phyloP scores from a whole-genome alignment of 2,329 filamentous ascomycete species.

The Calonectria montana region DNA sequence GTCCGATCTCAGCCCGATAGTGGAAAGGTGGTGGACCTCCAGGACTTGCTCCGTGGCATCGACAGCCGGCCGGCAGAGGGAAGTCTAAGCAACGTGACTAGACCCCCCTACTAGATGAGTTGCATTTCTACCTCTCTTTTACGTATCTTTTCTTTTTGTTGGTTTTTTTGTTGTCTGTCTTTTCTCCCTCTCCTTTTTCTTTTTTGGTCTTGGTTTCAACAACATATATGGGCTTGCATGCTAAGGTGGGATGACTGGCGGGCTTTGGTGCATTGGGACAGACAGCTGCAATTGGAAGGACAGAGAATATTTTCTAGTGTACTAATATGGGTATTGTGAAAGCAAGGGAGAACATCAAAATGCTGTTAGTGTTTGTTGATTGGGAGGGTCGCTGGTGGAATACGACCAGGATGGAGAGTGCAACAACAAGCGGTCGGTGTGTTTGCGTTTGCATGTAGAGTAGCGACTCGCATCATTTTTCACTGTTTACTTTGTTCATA shows the following conservation, averaged over 20 bases:
- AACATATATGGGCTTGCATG: background rate
- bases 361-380: conserved; percentile 1
- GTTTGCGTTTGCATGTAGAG: conserved; percentile 27
- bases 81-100: conserved; percentile 57
- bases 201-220: background rate
- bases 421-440: conserved; percentile 15
- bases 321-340: conserved; percentile 4
- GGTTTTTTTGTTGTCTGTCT: background rate
- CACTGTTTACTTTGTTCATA: background rate
- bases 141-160: background rate
- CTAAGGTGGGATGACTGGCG: background rate
- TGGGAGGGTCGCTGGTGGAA: background rate
- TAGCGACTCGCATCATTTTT: conserved; percentile 19
- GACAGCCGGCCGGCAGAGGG: conserved; percentile 60
- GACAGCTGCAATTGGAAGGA: background rate
- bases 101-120: conserved; percentile 59
- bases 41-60: conserved; percentile 62
- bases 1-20: conserved; percentile 48
- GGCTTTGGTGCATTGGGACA: background rate
- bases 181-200: no score
- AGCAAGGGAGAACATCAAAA: background rate
- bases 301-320: background rate
- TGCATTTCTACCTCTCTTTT: background rate
- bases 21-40: conserved; percentile 56
- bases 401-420: background rate